Percentiles rank a stretch among this genome's conserved stretches.
phyloP scores from a whole-genome alignment of 164 flowering plant genomes.

The Pachysandra terminalis region DNA sequence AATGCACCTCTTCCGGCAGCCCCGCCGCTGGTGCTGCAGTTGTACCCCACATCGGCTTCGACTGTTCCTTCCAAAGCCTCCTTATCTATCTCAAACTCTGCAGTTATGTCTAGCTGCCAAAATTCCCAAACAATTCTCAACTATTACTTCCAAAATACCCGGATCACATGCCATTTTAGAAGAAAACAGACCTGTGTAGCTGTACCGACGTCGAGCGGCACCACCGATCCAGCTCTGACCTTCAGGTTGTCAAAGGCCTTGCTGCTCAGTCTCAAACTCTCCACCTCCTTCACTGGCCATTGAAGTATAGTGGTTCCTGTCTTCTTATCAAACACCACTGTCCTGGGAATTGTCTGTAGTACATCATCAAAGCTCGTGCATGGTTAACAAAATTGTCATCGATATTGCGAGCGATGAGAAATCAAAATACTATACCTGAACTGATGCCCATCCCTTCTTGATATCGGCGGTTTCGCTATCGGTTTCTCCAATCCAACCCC shows the following conservation, averaged over 20 bases:
- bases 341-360: conserved; percentile 67
- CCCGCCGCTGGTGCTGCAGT: conserved; percentile 57
- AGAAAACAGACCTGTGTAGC: conserved; percentile 42
- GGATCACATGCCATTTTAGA: neutral
- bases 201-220: conserved; percentile 44
- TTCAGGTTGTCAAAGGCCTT: conserved; percentile 31
- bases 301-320: conserved; percentile 63
- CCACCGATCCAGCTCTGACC: conserved; percentile 47
- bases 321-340: conserved; percentile 48
- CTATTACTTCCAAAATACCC: neutral
- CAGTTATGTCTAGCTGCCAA: conserved; percentile 64
- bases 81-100: conserved; percentile 63
- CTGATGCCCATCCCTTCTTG: conserved; percentile 65
- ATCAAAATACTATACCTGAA: conserved; percentile 40
- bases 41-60: conserved; percentile 36
- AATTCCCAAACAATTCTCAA: neutral
- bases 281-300: conserved; percentile 84
- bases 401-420: neutral
- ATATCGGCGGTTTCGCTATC: conserved; percentile 62
- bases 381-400: neutral
- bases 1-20: conserved; percentile 55
- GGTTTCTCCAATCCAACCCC: conserved; percentile 84
- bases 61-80: conserved; percentile 31
- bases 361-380: neutral
- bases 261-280: conserved; percentile 49